These are phyloP conservation scores for Ilex asprella DNA, from an alignment of 257 asterid genomes.

Conservation along the genomic window DNA sequence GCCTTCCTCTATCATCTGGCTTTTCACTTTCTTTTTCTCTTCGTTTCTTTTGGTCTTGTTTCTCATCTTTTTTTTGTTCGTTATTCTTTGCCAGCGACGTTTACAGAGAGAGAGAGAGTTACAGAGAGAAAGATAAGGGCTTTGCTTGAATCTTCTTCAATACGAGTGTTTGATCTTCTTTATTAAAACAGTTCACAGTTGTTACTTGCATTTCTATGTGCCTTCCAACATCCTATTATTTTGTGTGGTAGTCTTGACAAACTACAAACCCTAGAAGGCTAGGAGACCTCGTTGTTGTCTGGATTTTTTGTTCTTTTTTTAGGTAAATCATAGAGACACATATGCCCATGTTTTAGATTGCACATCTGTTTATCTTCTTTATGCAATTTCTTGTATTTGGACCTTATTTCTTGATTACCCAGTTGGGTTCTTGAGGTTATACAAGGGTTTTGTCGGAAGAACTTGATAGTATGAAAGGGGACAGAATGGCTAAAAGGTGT, in stretches of 20 bases:
- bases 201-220: too few species aligned
- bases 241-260: too few species aligned
- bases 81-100: constrained; percentile 9
- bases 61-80: constrained; percentile 3
- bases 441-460: neutral
- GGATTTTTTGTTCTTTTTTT: too few species aligned
- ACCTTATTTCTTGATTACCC: constrained; percentile 1
- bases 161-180: neutral
- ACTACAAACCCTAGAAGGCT: too few species aligned
- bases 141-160: neutral
- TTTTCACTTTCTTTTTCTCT: neutral
- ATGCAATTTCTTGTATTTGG: neutral
- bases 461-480: constrained; percentile 46
- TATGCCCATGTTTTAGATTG: neutral
- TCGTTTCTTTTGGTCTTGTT: neutral
- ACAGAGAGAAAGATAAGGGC: neutral
- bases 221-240: too few species aligned
- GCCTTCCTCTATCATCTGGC: neutral
- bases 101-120: neutral
- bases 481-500: constrained; percentile 58
- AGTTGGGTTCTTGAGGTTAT: constrained; percentile 2
- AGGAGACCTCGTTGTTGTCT: too few species aligned
- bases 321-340: neutral
- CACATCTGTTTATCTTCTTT: too few species aligned
- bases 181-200: too few species aligned